These are phyloP conservation scores for Endothia cerciana DNA, from an alignment of 2,329 filamentous ascomycete species.

Conservation along the genomic window DNA sequence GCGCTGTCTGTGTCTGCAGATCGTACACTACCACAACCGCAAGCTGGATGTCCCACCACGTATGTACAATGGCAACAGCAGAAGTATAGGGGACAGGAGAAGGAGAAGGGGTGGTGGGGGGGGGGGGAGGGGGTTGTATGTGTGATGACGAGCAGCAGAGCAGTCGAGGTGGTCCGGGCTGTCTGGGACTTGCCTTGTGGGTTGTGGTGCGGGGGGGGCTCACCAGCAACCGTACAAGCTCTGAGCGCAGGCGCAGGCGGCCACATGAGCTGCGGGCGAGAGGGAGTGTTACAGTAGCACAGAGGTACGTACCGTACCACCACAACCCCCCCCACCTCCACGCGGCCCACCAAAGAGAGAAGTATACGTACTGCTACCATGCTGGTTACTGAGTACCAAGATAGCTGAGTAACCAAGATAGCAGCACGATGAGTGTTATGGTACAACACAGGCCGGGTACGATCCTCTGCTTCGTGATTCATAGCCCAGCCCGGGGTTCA, in stretches of 20 bases:
- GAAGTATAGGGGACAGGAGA: neutral
- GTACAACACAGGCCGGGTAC: too few species aligned
- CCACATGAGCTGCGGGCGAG: neutral
- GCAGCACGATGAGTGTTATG: too few species aligned
- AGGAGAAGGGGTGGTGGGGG: too few species aligned
- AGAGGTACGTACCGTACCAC: neutral
- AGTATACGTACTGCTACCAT: too few species aligned
- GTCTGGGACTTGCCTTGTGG: too few species aligned
- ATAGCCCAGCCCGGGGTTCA: too few species aligned
- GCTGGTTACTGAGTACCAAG: too few species aligned
- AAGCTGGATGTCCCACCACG: too few species aligned
- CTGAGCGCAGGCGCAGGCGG: neutral
- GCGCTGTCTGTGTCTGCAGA: neutral
- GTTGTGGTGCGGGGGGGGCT: neutral
- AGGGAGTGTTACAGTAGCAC: neutral
- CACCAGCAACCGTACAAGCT: slow-evolving; percentile 5
- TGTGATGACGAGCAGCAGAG: neutral
- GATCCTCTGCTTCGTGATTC: too few species aligned
- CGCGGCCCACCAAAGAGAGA: neutral
- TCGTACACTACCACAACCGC: too few species aligned
- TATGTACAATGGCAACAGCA: neutral
- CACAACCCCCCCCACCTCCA: neutral
- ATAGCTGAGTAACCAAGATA: too few species aligned
- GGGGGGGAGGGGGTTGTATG: neutral
- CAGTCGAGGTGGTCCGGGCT: neutral